phyloP scores from a whole-genome alignment of 1,139 yeast species.

The Kurtzmaniella quercitrusa region DNA sequence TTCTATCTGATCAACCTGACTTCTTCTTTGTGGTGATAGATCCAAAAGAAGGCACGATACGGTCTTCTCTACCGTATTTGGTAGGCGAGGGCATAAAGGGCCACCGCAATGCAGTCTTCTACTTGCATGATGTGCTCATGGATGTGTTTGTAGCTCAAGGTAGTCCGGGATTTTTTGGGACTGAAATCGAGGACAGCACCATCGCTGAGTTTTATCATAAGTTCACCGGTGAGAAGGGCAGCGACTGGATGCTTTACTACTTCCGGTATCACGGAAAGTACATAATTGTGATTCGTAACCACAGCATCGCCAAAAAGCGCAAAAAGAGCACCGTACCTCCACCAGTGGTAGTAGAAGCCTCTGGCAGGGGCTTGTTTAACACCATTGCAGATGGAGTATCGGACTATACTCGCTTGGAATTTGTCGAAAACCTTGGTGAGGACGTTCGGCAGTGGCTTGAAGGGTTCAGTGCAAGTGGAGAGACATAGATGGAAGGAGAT shows the following conservation, averaged over 20 bases:
- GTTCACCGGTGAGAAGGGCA: slow-evolving; percentile 33
- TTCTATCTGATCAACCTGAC: slow-evolving; percentile 13
- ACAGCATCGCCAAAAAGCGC: slow-evolving; percentile 19
- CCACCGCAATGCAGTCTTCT: slow-evolving; percentile 25
- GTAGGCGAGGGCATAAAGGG: slow-evolving; percentile 2
- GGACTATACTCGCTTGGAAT: slow-evolving; percentile 30
- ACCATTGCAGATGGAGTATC: slow-evolving; percentile 21
- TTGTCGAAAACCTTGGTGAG: slow-evolving; percentile 41
- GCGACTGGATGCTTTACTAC: slow-evolving; percentile 46
- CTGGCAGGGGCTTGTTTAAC: slow-evolving; percentile 9
- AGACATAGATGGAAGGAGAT: slow-evolving; percentile 9
- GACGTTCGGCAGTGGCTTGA: slow-evolving; percentile 44
- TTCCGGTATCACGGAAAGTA: slow-evolving; percentile 26
- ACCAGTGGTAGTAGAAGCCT: neutral
- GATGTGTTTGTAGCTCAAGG: slow-evolving; percentile 27
- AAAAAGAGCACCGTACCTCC: slow-evolving; percentile 7
- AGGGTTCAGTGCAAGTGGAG: slow-evolving; percentile 19
- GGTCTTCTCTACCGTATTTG: slow-evolving; percentile 37
- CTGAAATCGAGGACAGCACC: slow-evolving; percentile 9
- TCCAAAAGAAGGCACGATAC: slow-evolving; percentile 19
- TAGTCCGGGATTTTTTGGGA: slow-evolving; percentile 19
- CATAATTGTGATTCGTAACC: slow-evolving; percentile 35
- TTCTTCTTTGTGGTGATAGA: slow-evolving; percentile 39
- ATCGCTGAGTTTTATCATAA: slow-evolving; percentile 40
- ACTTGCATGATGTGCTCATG: slow-evolving; percentile 37